Evolutionary conservation across 2,329 filamentous ascomycete genomes (phyloP).

Genomic region (Colletotrichum tanaceti): DNA sequence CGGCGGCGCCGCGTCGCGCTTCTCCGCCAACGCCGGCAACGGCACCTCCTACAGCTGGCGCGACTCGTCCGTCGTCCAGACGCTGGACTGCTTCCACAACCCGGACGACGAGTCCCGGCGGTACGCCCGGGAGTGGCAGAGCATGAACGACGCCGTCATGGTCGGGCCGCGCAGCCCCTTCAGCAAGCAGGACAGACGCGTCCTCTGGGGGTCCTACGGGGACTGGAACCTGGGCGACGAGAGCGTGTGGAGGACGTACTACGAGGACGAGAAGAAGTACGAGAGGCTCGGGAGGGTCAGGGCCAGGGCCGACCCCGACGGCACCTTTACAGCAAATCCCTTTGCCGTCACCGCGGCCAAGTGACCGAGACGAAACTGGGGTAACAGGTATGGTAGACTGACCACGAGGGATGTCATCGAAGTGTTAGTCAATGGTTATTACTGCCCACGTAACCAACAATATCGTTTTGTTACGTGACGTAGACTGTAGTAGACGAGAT

Average conservation of each 20-base stretch:
- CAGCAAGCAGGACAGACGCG: conserved; percentile 52
- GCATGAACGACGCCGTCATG: conserved; percentile 51
- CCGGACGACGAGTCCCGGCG: conserved; percentile 44
- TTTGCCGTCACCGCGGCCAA: conserved; percentile 42
- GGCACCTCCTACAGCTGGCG: conserved; percentile 62
- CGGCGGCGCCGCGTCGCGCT: conserved; percentile 57
- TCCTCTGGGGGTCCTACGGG: conserved; percentile 56
- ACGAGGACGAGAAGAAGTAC: conserved; percentile 51
- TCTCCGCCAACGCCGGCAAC: conserved; percentile 55
- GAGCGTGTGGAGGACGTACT: conserved; percentile 51
- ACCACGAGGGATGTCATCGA: no score
- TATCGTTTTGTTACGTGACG: no score
- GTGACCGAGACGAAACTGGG: neutral
- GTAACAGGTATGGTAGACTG: no score
- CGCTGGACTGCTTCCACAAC: conserved; percentile 59
- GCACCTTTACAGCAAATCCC: conserved; percentile 52
- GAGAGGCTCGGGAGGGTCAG: conserved; percentile 47
- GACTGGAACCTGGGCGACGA: conserved; percentile 49
- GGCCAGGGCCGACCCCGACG: conserved; percentile 50
- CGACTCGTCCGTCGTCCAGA: conserved; percentile 54
- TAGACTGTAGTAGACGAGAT: no score
- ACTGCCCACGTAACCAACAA: no score
- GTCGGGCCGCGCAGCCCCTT: conserved; percentile 47
- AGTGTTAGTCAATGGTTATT: no score
- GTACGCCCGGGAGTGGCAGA: conserved; percentile 56